Percentiles rank a stretch among this genome's conserved stretches.
Conservation (phyloP, 306 rosid species). For the Quercus aquifolioides region DNA sequence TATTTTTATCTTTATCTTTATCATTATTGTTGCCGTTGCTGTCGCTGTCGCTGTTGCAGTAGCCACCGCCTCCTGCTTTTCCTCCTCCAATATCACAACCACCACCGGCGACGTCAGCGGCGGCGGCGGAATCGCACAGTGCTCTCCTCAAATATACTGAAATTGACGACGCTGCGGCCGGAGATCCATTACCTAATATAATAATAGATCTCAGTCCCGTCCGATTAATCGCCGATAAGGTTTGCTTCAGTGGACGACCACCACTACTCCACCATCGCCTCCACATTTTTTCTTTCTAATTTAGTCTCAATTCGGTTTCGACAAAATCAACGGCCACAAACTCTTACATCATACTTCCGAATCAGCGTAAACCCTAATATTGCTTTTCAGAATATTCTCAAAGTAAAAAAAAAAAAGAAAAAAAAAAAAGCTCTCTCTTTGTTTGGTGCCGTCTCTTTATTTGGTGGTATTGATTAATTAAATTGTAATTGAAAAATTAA, state of each 20-base stretch:
- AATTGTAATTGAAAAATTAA: no score
- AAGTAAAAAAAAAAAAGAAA: no score
- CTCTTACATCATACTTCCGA: no score
- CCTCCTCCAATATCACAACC: neutral
- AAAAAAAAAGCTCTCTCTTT: no score
- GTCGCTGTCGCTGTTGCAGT: neutral
- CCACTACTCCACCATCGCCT: conserved; percentile 13
- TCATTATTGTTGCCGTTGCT: neutral
- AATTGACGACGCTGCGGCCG: neutral
- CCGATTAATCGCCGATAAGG: neutral
- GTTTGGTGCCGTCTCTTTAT: no score
- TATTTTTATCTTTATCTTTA: neutral
- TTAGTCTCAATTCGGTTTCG: neutral
- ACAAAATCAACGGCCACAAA: neutral
- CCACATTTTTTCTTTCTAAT: conserved; percentile 4
- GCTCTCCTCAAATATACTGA: neutral
- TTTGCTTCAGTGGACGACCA: conserved; percentile 3
- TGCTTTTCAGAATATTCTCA: no score
- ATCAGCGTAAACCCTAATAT: no score
- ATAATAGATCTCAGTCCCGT: conserved; percentile 1
- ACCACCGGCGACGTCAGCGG: neutral
- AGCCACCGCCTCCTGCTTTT: neutral
- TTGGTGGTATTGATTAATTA: no score
- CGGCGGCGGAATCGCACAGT: neutral
- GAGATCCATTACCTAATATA: neutral